Base-by-base conservation (phyloP, 2,329 filamentous ascomycete genomes). In the Neoarthrinium moseri region DNA sequence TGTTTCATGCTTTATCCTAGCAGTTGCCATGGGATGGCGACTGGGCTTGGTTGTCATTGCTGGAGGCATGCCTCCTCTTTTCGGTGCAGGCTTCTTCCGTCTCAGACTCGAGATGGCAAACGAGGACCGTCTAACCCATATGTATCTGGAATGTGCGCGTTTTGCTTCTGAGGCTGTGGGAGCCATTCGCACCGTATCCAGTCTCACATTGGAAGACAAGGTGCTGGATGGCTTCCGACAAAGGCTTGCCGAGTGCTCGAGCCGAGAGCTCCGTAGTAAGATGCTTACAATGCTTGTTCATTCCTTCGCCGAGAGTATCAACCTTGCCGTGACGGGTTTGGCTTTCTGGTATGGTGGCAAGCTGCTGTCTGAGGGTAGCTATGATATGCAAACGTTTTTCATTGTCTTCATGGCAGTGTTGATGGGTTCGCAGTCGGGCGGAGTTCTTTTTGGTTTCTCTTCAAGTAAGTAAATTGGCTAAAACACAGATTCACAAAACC, bases 1-100 rank as follows among this genome's bases (percentile, higher is more conserved):
- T 3, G 51, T 78, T 3, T 85, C 84, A 0, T 82, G 78, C 7
- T 65, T 87, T 8, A 68, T 74, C 37, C 83, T 90, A 37, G 74
- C 83, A 1, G 87, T 89, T 51, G 68, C 73, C 2, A 87, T 84
- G 59, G 83, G 83, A 1, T 90, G 87, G 87, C 89, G 89, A 60
- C 70, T 91, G 5, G 79, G 81, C 0, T 65, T 89, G 0, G 80
- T 90, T 0, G 74, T 77, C 0, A 65, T 81, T 6, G 84, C 80
- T 54, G 78, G 84, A 4, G 72, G 75, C 6, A 59, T 79, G 44
- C 77, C 76, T 2, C 57, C 79, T 17, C 64, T 71, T 39, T 49
- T 78, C 5, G 45, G 58, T 2, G 66, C 71, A 0, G 70, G 68
- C 1, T 78, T 67, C 52, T 75, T 69, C 62, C 69, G 74, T 0